Conservation (phyloP, 2,329 filamentous ascomycete genomes). For the Cryphonectria japonica region DNA sequence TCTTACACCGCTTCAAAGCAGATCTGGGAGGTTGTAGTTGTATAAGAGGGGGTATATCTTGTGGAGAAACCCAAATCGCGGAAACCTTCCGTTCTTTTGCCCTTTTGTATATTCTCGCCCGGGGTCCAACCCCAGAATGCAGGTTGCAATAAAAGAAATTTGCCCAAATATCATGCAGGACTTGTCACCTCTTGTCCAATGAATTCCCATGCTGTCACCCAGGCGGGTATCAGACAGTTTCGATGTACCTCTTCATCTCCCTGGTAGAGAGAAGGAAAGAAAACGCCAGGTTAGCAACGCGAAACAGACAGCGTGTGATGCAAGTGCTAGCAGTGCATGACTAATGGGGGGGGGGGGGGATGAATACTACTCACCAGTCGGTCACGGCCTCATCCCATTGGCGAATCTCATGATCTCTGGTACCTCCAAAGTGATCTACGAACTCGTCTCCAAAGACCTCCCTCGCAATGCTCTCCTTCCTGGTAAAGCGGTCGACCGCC, state of each 20-base stretch:
- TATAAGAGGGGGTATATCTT: slow-evolving; percentile 25
- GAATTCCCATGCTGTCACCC: neutral
- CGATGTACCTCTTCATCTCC: slow-evolving; percentile 79
- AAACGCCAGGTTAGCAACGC: slow-evolving; percentile 30
- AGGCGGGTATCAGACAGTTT: slow-evolving; percentile 60
- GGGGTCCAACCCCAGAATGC: neutral
- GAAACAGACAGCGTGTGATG: neutral
- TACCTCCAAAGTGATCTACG: slow-evolving; percentile 93
- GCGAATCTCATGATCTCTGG: slow-evolving; percentile 85
- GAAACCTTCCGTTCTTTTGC: slow-evolving; percentile 15
- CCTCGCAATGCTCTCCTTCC: slow-evolving; percentile 81
- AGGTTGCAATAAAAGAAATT: neutral
- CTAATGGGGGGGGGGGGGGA: neutral
- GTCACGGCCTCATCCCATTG: slow-evolving; percentile 96
- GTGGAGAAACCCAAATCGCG: slow-evolving; percentile 11
- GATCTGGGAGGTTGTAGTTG: slow-evolving; percentile 5
- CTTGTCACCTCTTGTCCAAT: neutral
- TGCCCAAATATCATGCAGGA: slow-evolving; percentile 7
- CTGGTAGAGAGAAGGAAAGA: slow-evolving; percentile 43
- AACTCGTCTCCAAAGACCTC: slow-evolving; percentile 95
- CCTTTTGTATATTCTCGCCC: slow-evolving; percentile 4
- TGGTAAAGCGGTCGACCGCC: slow-evolving; percentile 77
- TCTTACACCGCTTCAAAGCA: neutral
- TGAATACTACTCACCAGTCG: slow-evolving; percentile 73
- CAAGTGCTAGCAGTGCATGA: neutral